Conservation (phyloP, 2,329 filamentous ascomycete species). For the Dothidotthia symphoricarpi region DNA sequence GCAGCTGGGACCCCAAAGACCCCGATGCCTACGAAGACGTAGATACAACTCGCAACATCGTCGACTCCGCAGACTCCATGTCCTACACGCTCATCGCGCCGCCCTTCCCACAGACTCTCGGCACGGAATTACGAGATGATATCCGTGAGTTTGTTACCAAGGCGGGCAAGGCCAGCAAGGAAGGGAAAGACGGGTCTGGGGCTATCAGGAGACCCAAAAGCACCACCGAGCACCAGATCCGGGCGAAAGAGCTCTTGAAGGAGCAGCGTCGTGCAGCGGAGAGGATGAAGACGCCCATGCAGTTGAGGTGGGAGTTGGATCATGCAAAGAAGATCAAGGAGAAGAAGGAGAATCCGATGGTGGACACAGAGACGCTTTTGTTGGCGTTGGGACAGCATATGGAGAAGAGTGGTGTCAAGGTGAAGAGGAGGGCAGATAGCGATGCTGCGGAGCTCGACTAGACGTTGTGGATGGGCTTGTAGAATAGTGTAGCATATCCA, state of each 20-base stretch:
- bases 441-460: conserved; percentile 14
- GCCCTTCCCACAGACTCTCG: conserved; percentile 74
- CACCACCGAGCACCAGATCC: conserved; percentile 10
- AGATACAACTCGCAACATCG: conserved; percentile 75
- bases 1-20: conserved; percentile 10
- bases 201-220: conserved; percentile 4
- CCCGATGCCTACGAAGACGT: conserved; percentile 42
- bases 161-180: conserved; percentile 36
- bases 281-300: conserved; percentile 38
- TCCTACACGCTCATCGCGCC: conserved; percentile 73
- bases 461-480: background rate
- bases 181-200: conserved; percentile 16
- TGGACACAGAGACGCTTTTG: conserved; percentile 39
- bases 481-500: too few relatives aligned
- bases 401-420: conserved; percentile 19
- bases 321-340: conserved; percentile 24
- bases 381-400: conserved; percentile 46
- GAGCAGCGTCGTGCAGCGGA: conserved; percentile 17
- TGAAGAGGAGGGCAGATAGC: conserved; percentile 12
- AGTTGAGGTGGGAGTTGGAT: conserved; percentile 34
- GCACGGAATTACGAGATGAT: conserved; percentile 81
- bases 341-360: conserved; percentile 18
- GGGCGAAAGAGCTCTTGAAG: conserved; percentile 31
- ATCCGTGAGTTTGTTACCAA: conserved; percentile 65
- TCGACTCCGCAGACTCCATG: conserved; percentile 57